These are phyloP conservation scores for Myrica gale DNA, from an alignment of 306 rosid species.

Conservation along the genomic window DNA sequence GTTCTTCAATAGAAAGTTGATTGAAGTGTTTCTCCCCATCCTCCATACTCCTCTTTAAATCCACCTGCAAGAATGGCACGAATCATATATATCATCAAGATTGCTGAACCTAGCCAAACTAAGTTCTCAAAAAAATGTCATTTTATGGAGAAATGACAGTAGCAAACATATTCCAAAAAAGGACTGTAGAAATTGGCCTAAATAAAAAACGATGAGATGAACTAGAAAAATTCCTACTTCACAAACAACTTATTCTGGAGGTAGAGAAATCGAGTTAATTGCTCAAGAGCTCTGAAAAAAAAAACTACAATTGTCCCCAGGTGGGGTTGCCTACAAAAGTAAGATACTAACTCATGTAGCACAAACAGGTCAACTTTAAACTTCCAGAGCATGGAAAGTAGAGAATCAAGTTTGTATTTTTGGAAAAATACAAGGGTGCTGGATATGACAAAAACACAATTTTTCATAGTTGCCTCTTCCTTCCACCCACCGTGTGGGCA, in stretches of 20 bases:
- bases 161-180: not conserved
- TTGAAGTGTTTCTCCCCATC: slow-evolving; percentile 89
- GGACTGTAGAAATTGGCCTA: not conserved
- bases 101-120: slow-evolving; percentile 9
- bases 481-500: too few species aligned
- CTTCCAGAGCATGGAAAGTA: not conserved
- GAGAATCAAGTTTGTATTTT: not conserved
- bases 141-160: not conserved
- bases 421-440: not conserved
- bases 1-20: slow-evolving; percentile 94
- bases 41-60: slow-evolving; percentile 74
- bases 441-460: not conserved
- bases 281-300: not conserved
- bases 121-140: not conserved
- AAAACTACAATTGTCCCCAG: not conserved
- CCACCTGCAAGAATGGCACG: slow-evolving; percentile 54
- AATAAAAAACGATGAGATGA: not conserved
- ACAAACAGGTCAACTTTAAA: not conserved
- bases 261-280: not conserved
- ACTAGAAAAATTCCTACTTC: not conserved
- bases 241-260: not conserved
- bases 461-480: too few species aligned
- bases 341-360: not conserved
- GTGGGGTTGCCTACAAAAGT: not conserved
- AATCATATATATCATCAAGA: slow-evolving; percentile 22